Base-by-base conservation (phyloP, 129 eudicot species). In the Centella asiatica region DNA sequence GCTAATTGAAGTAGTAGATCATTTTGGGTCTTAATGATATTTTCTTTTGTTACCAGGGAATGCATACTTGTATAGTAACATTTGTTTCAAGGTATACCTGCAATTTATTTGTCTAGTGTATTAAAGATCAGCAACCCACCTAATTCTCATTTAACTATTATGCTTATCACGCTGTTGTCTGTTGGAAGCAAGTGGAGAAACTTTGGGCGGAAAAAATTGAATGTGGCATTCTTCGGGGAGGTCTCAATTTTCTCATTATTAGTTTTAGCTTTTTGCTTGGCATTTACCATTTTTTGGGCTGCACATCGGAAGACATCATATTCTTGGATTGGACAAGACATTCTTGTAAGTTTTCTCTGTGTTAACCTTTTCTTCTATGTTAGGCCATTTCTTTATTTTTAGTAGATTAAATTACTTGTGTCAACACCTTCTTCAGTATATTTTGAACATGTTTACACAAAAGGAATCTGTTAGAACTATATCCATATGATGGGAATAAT, bases 271-370 rank as follows among this genome's bases (percentile, higher is more conserved):
- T 52, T 74, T 57, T 81, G 96, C 61, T 13, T 78, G 55, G 76
- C 60, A 26, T 92, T 92, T 71, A 87, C 95, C 19, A 49, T 85
- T 26, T 68, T 78, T 63, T 92, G 98, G 98, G 89, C 85, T 29
- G 78, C 85, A 34, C 82, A 75, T 54, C 71, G 98, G 44, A 80
- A 72, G 74, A 79, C 73, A 66, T 84, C 95, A 18, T 92, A 76
- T 73, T 72, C 96, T 33, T 92, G 98, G 98, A 73, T 82, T 44
- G 98, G 98, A 45, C 98, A 92, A 82, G 98, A 92, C 67, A 71
- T 85, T 74, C 90, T 92, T 51, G 98, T 92, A 78, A 92, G 96
- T 61, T 68, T 44, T 60, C 19, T 29, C 63, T 67, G 9, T 36
- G 44, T 50, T 18, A 8, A 12, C 28, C 5, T 19, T 32, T 42